Evolutionary conservation across 495 filamentous ascomycete species (phyloP).

Genomic region (Elasticomyces elasticus): DNA sequence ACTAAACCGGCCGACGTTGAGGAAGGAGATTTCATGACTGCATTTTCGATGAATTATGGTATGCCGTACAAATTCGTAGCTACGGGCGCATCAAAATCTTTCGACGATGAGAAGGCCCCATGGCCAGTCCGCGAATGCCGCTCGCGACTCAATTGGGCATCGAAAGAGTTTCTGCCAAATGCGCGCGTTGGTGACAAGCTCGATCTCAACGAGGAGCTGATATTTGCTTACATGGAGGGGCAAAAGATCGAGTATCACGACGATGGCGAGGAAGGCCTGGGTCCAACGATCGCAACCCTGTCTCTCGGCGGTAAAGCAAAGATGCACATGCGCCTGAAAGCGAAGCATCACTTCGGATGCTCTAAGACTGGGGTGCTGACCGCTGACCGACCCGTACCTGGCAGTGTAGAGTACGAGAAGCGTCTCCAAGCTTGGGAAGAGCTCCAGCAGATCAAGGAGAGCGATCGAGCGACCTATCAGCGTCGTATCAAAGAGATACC

Average conservation of each 20-base stretch:
- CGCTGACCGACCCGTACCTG: slow-evolving; percentile 27
- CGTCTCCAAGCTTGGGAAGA: slow-evolving; percentile 24
- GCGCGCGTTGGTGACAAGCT: slow-evolving; percentile 27
- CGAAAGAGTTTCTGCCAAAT: slow-evolving; percentile 6
- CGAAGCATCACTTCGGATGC: slow-evolving; percentile 39
- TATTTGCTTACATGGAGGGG: slow-evolving; percentile 63
- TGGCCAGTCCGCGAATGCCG: slow-evolving; percentile 46
- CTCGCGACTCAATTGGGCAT: slow-evolving; percentile 56
- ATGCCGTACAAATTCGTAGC: slow-evolving; percentile 78
- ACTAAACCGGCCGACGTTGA: not conserved
- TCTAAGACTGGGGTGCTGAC: slow-evolving; percentile 25
- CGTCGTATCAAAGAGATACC: slow-evolving; percentile 28
- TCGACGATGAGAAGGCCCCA: slow-evolving; percentile 46
- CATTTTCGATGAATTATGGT: slow-evolving; percentile 42
- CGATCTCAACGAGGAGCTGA: slow-evolving; percentile 66
- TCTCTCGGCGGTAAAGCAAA: slow-evolving; percentile 58
- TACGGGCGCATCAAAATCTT: slow-evolving; percentile 50
- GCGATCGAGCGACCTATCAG: slow-evolving; percentile 14
- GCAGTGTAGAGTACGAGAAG: slow-evolving; percentile 31
- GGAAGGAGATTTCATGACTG: slow-evolving; percentile 19
- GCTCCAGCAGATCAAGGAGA: slow-evolving; percentile 30
- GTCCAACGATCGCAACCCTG: slow-evolving; percentile 64
- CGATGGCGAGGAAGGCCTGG: slow-evolving; percentile 68
- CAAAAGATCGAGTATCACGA: slow-evolving; percentile 60
- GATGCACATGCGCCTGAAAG: slow-evolving; percentile 66